Conservation (phyloP, 495 filamentous ascomycete species). For the Annulohypoxylon moriforme region DNA sequence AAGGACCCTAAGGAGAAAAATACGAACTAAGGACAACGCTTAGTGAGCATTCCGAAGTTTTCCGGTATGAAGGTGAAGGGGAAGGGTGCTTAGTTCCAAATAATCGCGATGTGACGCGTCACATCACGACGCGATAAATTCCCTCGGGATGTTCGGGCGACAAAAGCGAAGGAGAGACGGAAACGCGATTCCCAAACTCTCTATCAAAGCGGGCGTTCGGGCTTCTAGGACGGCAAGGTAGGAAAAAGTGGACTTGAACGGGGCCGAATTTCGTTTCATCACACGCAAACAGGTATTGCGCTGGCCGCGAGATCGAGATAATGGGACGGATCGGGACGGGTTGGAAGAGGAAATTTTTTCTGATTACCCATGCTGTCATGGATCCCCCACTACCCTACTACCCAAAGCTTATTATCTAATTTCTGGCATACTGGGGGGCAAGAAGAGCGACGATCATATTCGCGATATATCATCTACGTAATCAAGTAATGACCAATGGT, state of each 20-base stretch:
- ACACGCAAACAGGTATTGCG: conserved; percentile 12
- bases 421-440: background rate
- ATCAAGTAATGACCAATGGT: conserved; percentile 24
- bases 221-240: conserved; percentile 7
- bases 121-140: conserved; percentile 7
- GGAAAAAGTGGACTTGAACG: conserved; percentile 13
- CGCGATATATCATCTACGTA: conserved; percentile 16
- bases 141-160: background rate
- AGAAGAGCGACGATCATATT: conserved; percentile 18
- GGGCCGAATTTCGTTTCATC: conserved; percentile 13
- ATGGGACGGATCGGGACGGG: background rate
- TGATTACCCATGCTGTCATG: background rate
- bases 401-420: conserved; percentile 9
- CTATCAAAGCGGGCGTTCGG: conserved; percentile 34
- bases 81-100: conserved; percentile 1
- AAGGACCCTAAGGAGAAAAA: conserved; percentile 40
- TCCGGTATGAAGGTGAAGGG: conserved; percentile 19
- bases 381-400: background rate
- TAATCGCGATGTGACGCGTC: conserved; percentile 26
- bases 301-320: conserved; percentile 20
- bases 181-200: conserved; percentile 10
- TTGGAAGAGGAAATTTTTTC: background rate
- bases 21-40: conserved; percentile 17
- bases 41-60: conserved; percentile 28
- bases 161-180: conserved; percentile 7